Evolutionary conservation across 345 rosid genomes (phyloP), one percentile per base, ranked within the genome.

Genomic region (Ailanthus altissimus): DNA sequence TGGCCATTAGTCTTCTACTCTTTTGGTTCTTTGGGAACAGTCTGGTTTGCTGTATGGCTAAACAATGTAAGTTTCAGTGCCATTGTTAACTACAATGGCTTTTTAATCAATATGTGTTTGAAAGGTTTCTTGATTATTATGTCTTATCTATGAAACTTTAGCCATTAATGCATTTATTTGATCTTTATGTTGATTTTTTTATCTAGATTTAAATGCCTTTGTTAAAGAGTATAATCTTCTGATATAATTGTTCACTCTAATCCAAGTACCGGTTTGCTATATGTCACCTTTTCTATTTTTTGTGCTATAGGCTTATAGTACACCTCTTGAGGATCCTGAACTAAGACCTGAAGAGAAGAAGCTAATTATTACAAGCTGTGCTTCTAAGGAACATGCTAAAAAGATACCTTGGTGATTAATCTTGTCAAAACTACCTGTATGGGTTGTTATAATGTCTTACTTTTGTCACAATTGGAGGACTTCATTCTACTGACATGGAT

Each of bases 401-500:
- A 77, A 88, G 49, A 92, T 94, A 63, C 97, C 97, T 2, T 94
- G 98, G 98, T 86, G 86, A 70, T 71, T 85, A 57, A 91, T 94
- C 82, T 83, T 94, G 80, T 94, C 97, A 1, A 89, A 94, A 81
- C 85, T 91, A 53, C 97, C 97, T 2, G 97, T 94, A 26, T 92
- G 97, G 97, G 98, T 97, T 76, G 85, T 94, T 50, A 94, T 94
- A 23, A 74, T 62, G 40, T 94, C 83, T 73, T 97, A 94, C 70
- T 94, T 92, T 80, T 94, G 97, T 83, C 97, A 92, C 75, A 94
- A 92, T 56, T 92, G 93, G 97, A 97, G 98, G 60, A 92, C 98
- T 92, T 92, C 80, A 94, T 94, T 86, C 96, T 94, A 73, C 82
- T 94, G 38, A 94, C 98, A 5, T 92, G 97, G 98, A 94, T 94